Conservation (phyloP, 164 flowering plant species). For the Warburgia ugandensis region DNA sequence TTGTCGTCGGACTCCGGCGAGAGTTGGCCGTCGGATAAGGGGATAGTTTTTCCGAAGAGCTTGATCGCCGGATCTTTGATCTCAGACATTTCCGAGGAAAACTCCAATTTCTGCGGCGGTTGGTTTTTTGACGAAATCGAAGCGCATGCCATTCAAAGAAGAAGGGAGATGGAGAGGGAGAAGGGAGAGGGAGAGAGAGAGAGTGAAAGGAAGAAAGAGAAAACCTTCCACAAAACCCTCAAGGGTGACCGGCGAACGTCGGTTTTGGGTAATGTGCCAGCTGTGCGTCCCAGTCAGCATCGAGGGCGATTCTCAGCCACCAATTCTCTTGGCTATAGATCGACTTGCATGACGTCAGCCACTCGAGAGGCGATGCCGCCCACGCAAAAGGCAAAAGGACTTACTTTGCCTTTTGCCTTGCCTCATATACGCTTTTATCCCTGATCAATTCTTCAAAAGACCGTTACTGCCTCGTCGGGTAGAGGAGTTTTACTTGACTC, state of each 20-base stretch:
- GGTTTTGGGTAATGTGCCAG: constrained; percentile 17
- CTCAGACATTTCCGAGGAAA: constrained; percentile 11
- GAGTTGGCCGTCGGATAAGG: constrained; percentile 13
- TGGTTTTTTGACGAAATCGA: neutral
- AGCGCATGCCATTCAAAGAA: constrained; percentile 1
- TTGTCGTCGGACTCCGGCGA: neutral
- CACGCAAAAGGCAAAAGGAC: too few species aligned
- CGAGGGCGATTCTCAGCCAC: constrained; percentile 7
- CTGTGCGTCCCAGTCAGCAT: constrained; percentile 22
- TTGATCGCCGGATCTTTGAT: constrained; percentile 36
- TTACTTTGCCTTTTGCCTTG: too few species aligned
- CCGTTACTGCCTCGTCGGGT: too few species aligned
- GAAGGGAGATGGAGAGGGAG: neutral
- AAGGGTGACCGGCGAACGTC: constrained; percentile 4
- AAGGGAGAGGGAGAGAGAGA: neutral
- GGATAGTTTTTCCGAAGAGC: constrained; percentile 46
- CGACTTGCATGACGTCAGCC: constrained; percentile 9
- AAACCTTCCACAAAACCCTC: constrained; percentile 16
- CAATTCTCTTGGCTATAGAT: constrained; percentile 24
- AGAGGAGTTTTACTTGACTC: too few species aligned
- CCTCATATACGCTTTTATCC: too few species aligned
- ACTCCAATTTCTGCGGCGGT: constrained; percentile 1
- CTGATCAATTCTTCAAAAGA: too few species aligned
- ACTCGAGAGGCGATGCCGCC: neutral
- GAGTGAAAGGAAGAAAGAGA: neutral